Evolutionary conservation across 2,329 filamentous ascomycete species (phyloP), one percentile per base, ranked within the genome.

Genomic region (Beauveria australis): DNA sequence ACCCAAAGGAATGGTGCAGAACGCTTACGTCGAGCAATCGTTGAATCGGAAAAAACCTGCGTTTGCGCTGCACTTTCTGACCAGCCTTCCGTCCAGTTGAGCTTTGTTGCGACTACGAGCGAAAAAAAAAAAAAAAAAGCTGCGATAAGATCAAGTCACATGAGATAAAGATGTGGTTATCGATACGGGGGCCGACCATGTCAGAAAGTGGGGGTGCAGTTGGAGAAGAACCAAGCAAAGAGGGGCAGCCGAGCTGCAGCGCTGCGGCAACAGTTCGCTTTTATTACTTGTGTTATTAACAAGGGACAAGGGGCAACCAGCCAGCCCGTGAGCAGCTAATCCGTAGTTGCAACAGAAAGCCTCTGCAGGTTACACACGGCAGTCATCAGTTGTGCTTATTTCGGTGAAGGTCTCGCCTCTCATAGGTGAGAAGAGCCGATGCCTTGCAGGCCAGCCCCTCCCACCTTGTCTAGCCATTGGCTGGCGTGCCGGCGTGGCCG

Each of bases 61-160:
- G 57, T 53, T 53, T 53, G 57, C 22, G n/a, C 28, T 51, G n/a
- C 46, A 43, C 37, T 51, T 24, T 33, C 28, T 30, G 12, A 19
- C 30, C 55, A 57, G 46, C 37, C 24, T 53, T 24, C 12, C 24
- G 19, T 24, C 30, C 30, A 43, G 19, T 24, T 22, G 41, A 43
- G 59, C 59, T 51, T 59, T 51, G 59, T 43, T 51, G 26, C 43
- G n/a, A 53, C 26, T 16, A 6, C n/a, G 6, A 16, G 28, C 48
- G 16, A n/a, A 2, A 22, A 18, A 18, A 37, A 37, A 51, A 33
- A 61, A 61, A 61, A 61, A 61, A 61, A 61, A 53, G 49, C 58
- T 53, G 53, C 54, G 60, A 58, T 57, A 61, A 58, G 59, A 57
- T 12, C 40, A 37, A 30, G 53, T 61, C 60, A 58, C 53, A 61